Evolutionary conservation across 768 basidiomycete species (phyloP), one percentile per base, ranked within the genome.

Genomic region (Pisolithus microcarpus): DNA sequence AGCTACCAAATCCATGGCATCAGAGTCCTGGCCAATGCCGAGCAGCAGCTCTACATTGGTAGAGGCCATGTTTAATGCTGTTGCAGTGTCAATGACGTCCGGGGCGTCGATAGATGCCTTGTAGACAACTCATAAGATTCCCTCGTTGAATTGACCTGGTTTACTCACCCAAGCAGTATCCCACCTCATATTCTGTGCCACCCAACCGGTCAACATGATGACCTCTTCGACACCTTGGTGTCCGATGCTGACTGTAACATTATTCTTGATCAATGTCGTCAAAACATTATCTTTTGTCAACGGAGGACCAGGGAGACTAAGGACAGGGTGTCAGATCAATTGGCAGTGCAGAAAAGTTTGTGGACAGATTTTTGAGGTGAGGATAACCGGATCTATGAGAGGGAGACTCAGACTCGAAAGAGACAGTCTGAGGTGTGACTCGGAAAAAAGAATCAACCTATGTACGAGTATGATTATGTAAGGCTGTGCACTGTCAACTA

Each of bases 81-180:
- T 63, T 7, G 64, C 51, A 31, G 62, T 64, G 52, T 64, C 60
- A 36, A 81, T 72, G 21, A 60, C 60, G 4, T 78, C 78, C 40
- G 67, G 63, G 3, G 68, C 61, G 28, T 68, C 71, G 3, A 69
- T 46, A n/a, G 64, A 61, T 5, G 54, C 70, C 73, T 72, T 23
- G 38, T 15, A 37, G 40, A 43, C 23, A 23, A n/a, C 21, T 24
- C 30, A n/a, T 37, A 19, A 24, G 6, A 30, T 5, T 40, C 23
- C 7, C 37, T 11, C 37, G 21, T n/a, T 8, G 38, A 13, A 44
- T 36, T 38, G 34, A 50, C 40, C 11, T 64, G 13, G 1, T 69
- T 76, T 43, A 86, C 94, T 86, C 93, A 96, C 96, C 95, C 98
- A 49, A 86, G 79, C 64, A 87, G 67, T 63, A 79, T 98, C 64